phyloP scores from a whole-genome alignment of 1,284 basidiomycete species.

The Tylopilus sp. region DNA sequence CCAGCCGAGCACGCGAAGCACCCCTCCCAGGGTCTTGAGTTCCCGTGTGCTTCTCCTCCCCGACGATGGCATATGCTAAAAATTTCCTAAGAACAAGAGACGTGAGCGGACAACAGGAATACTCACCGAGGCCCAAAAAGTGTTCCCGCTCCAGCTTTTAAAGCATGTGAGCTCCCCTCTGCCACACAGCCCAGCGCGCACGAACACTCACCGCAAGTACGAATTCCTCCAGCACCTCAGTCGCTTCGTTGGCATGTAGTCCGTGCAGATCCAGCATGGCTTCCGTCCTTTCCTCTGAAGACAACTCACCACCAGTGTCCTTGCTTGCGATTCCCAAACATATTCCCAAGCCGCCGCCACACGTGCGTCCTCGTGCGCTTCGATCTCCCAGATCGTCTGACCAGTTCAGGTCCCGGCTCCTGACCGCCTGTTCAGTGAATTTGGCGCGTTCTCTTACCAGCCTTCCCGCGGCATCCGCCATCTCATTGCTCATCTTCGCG shows the following conservation, averaged over 20 bases:
- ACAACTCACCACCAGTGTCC: conserved; percentile 52
- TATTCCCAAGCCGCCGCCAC: conserved; percentile 82
- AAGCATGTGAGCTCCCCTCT: conserved; percentile 7
- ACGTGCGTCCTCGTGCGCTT: conserved; percentile 67
- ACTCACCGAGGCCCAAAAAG: conserved; percentile 77
- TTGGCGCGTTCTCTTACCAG: conserved; percentile 79
- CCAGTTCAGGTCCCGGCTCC: conserved; percentile 65
- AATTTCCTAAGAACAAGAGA: conserved; percentile 10
- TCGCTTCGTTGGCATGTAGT: conserved; percentile 87
- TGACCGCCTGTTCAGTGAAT: conserved; percentile 73
- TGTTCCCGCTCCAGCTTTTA: conserved; percentile 78
- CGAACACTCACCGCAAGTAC: conserved; percentile 68
- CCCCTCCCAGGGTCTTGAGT: conserved; percentile 79
- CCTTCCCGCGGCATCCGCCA: conserved; percentile 72
- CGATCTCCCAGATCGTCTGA: conserved; percentile 84
- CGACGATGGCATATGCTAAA: conserved; percentile 83
- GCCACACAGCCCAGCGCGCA: neutral
- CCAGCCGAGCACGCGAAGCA: conserved; percentile 77
- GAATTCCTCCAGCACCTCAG: conserved; percentile 89
- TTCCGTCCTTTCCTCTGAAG: conserved; percentile 81
- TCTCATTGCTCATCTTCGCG: conserved; percentile 82
- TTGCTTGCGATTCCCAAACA: conserved; percentile 76
- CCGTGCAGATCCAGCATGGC: conserved; percentile 81
- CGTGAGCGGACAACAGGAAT: neutral
- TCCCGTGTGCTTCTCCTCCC: conserved; percentile 94